Conservation (phyloP, 2,329 filamentous ascomycete species). For the Talaromyces islandicus region DNA sequence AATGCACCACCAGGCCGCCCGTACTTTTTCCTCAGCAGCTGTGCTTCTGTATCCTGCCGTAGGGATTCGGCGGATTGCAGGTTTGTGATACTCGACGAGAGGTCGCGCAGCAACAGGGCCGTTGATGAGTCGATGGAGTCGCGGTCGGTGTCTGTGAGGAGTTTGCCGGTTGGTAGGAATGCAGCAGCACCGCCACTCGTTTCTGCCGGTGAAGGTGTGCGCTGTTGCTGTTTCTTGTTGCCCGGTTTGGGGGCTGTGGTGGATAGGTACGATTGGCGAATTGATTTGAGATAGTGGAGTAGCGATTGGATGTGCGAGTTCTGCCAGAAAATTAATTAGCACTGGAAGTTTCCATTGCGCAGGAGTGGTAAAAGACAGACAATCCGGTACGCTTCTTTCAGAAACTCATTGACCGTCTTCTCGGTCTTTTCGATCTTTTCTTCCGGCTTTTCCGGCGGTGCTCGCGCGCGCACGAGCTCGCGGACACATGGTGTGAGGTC, state of each 20-base stretch:
- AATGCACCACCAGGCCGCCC: slow-evolving; percentile 41
- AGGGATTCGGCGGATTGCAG: slow-evolving; percentile 78
- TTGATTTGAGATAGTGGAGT: slow-evolving; percentile 70
- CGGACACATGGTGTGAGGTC: slow-evolving; percentile 35
- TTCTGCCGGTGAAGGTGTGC: too few species aligned
- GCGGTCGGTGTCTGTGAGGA: slow-evolving; percentile 73
- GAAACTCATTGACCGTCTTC: slow-evolving; percentile 67
- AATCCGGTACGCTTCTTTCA: slow-evolving; percentile 91
- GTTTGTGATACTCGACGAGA: slow-evolving; percentile 73
- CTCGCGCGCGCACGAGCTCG: slow-evolving; percentile 15
- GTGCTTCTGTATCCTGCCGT: slow-evolving; percentile 67
- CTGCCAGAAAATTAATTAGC: slow-evolving; percentile 39
- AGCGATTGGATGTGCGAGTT: slow-evolving; percentile 80
- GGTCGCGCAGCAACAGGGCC: slow-evolving; percentile 75
- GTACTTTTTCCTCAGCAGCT: slow-evolving; percentile 68
- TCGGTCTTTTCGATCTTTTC: slow-evolving; percentile 13
- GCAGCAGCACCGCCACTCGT: neutral
- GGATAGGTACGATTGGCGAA: slow-evolving; percentile 87
- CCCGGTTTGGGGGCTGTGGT: slow-evolving; percentile 58
- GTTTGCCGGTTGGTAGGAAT: slow-evolving; percentile 24
- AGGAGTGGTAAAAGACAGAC: slow-evolving; percentile 40
- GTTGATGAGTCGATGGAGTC: slow-evolving; percentile 84
- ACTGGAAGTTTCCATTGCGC: too few species aligned
- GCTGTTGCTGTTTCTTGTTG: neutral
- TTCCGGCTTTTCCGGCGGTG: neutral